Percentiles rank a stretch among this genome's conserved stretches.
These are phyloP conservation scores for Venturia carpophila DNA, from an alignment of 2,329 filamentous ascomycete genomes.

Conservation along the genomic window DNA sequence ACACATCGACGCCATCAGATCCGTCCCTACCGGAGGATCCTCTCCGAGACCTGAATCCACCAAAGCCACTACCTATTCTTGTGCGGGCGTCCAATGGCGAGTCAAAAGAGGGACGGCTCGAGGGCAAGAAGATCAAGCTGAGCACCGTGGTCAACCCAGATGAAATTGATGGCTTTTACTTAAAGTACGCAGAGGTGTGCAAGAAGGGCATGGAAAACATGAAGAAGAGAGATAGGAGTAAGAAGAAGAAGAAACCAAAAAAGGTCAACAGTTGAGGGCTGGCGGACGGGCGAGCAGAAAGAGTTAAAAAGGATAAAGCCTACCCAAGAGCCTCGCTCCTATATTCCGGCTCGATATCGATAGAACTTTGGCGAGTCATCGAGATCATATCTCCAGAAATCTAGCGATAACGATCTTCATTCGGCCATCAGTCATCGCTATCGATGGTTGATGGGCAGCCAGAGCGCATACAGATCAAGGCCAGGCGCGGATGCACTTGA, in stretches of 20 bases:
- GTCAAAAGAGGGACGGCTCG: conserved; percentile 42
- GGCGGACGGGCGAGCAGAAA: not conserved
- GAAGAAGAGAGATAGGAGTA: conserved; percentile 90
- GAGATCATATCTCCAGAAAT: not conserved
- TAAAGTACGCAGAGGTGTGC: conserved; percentile 80
- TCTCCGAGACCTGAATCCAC: conserved; percentile 53
- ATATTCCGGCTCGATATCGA: not conserved
- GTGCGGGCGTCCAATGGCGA: conserved; percentile 78
- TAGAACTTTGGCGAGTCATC: not conserved
- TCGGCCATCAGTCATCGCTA: not conserved
- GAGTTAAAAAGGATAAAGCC: not conserved
- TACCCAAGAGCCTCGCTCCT: not conserved
- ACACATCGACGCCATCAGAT: conserved; percentile 26
- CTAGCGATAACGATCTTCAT: not conserved
- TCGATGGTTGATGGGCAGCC: not conserved
- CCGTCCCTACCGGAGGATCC: conserved; percentile 41
- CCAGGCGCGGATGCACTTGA: not conserved
- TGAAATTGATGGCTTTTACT: conserved; percentile 72
- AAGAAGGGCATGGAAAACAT: conserved; percentile 80
- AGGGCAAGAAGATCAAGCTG: conserved; percentile 60
- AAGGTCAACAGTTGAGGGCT: conserved; percentile 48
- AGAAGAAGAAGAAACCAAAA: conserved; percentile 70
- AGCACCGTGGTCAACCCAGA: conserved; percentile 74
- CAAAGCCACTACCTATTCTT: conserved; percentile 60
- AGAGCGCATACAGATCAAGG: not conserved